These are phyloP conservation scores for Acacia confusa DNA, from an alignment of 306 rosid species.

Conservation along the genomic window DNA sequence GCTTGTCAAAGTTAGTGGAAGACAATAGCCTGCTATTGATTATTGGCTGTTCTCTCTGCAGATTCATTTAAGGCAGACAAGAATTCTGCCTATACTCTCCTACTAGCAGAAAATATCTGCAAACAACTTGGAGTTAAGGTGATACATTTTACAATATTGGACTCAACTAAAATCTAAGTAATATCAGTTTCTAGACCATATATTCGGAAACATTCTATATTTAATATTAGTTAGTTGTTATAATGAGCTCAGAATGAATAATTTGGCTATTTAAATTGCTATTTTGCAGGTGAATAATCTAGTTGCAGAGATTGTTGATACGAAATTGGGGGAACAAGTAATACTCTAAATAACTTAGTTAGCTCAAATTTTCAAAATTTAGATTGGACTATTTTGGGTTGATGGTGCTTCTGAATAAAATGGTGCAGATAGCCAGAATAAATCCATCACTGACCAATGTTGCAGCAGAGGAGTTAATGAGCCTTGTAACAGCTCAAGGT, in stretches of 20 bases:
- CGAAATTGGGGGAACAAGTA: slow-evolving; percentile 93
- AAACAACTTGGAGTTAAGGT: slow-evolving; percentile 80
- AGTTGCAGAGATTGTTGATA: slow-evolving; percentile 87
- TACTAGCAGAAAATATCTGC: slow-evolving; percentile 88
- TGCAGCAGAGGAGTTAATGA: slow-evolving; percentile 93
- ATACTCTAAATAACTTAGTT: slow-evolving; percentile 29
- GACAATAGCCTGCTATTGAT: slow-evolving; percentile 37
- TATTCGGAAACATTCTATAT: not conserved
- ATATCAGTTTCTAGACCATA: not conserved
- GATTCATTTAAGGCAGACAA: slow-evolving; percentile 87
- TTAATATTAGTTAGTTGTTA: not conserved
- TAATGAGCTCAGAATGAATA: slow-evolving; percentile 7
- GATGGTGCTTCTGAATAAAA: slow-evolving; percentile 21
- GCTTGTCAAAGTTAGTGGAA: slow-evolving; percentile 15
- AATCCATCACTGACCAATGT: slow-evolving; percentile 82
- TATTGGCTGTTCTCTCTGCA: slow-evolving; percentile 49
- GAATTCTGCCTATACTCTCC: slow-evolving; percentile 81
- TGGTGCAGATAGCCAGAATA: slow-evolving; percentile 68
- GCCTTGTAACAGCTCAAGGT: slow-evolving; percentile 99
- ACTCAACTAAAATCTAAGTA: not conserved
- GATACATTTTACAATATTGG: slow-evolving; percentile 8
- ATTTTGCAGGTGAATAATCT: slow-evolving; percentile 82
- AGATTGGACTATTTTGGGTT: slow-evolving; percentile 2
- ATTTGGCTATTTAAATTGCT: slow-evolving; percentile 17
- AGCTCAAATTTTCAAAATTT: slow-evolving; percentile 25